Evolutionary conservation across 2,329 filamentous ascomycete species (phyloP).

Genomic region (Fusarium sp.): DNA sequence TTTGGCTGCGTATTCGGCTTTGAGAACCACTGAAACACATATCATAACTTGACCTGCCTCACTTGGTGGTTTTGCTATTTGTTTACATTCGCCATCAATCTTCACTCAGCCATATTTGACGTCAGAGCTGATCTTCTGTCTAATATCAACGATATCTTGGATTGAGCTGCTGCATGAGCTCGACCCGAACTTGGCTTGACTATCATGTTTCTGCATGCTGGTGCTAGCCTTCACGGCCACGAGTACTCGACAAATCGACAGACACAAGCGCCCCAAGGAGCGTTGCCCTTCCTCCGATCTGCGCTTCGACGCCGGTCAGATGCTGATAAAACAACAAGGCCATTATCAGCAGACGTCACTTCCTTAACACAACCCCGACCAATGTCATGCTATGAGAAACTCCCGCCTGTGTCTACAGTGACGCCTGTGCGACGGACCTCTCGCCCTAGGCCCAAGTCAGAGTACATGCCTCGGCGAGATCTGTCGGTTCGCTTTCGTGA

Average conservation of each 20-base stretch:
- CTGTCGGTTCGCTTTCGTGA: constrained; percentile 58
- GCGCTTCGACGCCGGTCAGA: constrained; percentile 49
- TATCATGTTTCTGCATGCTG: constrained; percentile 66
- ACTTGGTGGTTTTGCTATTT: not conserved
- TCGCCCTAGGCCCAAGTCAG: constrained; percentile 48
- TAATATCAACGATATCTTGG: not conserved
- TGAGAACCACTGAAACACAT: constrained; percentile 21
- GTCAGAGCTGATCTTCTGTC: not conserved
- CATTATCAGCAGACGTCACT: constrained; percentile 18
- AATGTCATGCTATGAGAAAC: constrained; percentile 40
- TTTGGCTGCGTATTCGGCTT: constrained; percentile 33
- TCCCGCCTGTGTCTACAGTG: constrained; percentile 13
- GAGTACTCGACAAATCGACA: constrained; percentile 59
- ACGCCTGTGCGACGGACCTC: constrained; percentile 32
- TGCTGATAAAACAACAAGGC: constrained; percentile 36
- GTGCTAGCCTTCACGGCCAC: constrained; percentile 67
- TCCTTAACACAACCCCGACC: constrained; percentile 28
- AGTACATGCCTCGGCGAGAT: constrained; percentile 50
- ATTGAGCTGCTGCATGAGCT: constrained; percentile 33
- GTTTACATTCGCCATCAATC: not conserved
- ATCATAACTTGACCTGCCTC: constrained; percentile 24
- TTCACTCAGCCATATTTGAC: not conserved
- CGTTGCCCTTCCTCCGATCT: constrained; percentile 54
- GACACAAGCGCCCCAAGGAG: constrained; percentile 45
- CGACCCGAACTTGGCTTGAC: constrained; percentile 17